Evolutionary conservation across 2,329 filamentous ascomycete genomes (phyloP), one percentile per base, ranked within the genome.

Genomic region (Pyrenophora teres): DNA sequence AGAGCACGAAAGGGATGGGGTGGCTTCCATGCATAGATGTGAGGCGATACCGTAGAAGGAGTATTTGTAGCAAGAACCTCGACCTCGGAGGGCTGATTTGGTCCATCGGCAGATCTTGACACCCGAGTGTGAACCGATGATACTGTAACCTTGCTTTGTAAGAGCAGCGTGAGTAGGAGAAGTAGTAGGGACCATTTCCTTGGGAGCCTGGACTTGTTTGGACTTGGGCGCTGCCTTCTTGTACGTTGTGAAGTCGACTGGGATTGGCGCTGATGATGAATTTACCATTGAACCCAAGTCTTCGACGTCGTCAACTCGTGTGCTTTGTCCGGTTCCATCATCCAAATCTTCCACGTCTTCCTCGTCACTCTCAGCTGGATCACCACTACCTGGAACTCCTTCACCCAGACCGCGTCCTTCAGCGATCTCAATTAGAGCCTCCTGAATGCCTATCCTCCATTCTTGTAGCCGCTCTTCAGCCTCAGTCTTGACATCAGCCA

Each of bases 61-160:
- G 75, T 86, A 97, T 70, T 99, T 97, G 81, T 99, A 99, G 79
- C 93, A 99, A 19, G 90, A 96, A 4, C 93, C 94, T 35, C 93
- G 87, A 10, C 93, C 93, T 33, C 93, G 89, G 0, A 97, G 85
- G 8, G 93, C 93, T 1, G 92, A 97, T 76, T 99, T 99, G 8
- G 94, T 97, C 93, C 93, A 99, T 27, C 94, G 90, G 71, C 93
- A 99, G 65, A 97, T 96, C 76, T 97, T 97, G 60, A 97, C 93
- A 25, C 93, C 93, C 0, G 91, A 96, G 76, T 97, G 94, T 0
- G 90, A 93, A 46, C 94, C 94, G 32, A 99, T 89, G 52, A 97
- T 97, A 1, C 89, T 87, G 72, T 97, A 97, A 21, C 93, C 93
- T 79, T 99, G 93, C 72, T 97, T 99, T 1, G 93, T 97, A 37